Evolutionary conservation across 176 grass and related monocot genomes (phyloP), one percentile per base, ranked within the genome.

Genomic region (Aegilops bicornis): DNA sequence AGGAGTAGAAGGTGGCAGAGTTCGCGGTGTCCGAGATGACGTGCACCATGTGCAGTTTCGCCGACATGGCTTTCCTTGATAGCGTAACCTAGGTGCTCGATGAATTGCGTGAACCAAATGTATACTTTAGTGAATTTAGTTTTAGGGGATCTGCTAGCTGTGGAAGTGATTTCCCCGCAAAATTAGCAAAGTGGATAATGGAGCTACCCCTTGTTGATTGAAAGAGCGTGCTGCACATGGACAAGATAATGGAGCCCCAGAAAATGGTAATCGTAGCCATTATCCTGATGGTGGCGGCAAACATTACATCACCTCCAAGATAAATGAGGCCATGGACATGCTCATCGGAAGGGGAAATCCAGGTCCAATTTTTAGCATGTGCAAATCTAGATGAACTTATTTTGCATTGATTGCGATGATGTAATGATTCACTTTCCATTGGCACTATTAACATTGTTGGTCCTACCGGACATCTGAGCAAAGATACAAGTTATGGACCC

Each of bases 191-290:
- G 31, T 32, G 3, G 31, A 32, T 32, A 32, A 32, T 32, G 31
- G 31, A 32, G 31, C 3, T 40, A 40, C 9, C 39, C 39, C 8
- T 10, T 40, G 8, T 39, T 10, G 8, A 10, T 64, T 64, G 71
- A 98, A 93, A 69, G 93, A 98, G 37, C 90, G 84, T 85, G 88
- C 87, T n/a, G 84, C 90, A 12, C 0, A 40, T 83, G 25, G 87
- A 94, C 36, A 98, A 92, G 82, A 94, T 98, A 77, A 98, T 89
- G 83, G 96, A 92, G 36, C 92, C 96, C 73, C 93, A 98, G 81
- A 92, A 76, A 86, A 98, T 86, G 72, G 90, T 91, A 69, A 92
- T 98, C 92, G 74, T 92, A 24, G 96, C 96, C 4, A 98, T 66
- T 92, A 98, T 72, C 96, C 92, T 14, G 96, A 96, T 60, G 84